Conservation (phyloP, 163 green algal genomes). For the Chlorella variabilis region DNA sequence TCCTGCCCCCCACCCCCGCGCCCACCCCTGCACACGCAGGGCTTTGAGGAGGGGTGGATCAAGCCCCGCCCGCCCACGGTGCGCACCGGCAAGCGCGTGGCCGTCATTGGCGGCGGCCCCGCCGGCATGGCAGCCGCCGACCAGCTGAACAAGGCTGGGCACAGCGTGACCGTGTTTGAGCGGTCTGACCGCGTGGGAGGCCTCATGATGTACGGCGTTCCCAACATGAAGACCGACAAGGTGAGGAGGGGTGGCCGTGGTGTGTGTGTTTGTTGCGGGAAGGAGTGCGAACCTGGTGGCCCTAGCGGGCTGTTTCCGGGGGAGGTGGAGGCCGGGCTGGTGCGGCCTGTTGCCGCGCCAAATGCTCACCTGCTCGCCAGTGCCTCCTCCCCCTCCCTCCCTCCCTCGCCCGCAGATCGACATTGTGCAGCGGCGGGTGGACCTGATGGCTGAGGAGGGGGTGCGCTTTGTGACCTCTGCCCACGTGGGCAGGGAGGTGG, state of each 20-base stretch:
- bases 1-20: background rate
- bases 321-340: background rate
- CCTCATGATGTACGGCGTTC: slow-evolving; percentile 90
- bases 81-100: slow-evolving; percentile 85
- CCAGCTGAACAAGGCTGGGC: slow-evolving; percentile 81
- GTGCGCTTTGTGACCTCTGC: slow-evolving; percentile 89
- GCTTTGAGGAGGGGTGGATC: slow-evolving; percentile 93
- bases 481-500: slow-evolving; percentile 77
- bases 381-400: background rate
- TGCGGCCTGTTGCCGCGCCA: background rate
- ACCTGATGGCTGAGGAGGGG: slow-evolving; percentile 94
- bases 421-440: slow-evolving; percentile 94
- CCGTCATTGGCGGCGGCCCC: slow-evolving; percentile 90
- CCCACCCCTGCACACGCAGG: background rate
- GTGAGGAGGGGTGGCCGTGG: background rate
- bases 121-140: slow-evolving; percentile 93
- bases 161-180: slow-evolving; percentile 95
- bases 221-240: slow-evolving; percentile 89
- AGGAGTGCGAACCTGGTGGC: background rate
- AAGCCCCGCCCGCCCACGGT: slow-evolving; percentile 78
- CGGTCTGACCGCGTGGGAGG: slow-evolving; percentile 72
- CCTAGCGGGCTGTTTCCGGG: background rate
- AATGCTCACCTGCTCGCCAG: too few species aligned
- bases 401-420: slow-evolving; percentile 38
- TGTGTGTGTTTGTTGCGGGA: background rate